Evolutionary conservation across 2,329 filamentous ascomycete species (phyloP).

Genomic region (Calonectria pseudoturangicola): DNA sequence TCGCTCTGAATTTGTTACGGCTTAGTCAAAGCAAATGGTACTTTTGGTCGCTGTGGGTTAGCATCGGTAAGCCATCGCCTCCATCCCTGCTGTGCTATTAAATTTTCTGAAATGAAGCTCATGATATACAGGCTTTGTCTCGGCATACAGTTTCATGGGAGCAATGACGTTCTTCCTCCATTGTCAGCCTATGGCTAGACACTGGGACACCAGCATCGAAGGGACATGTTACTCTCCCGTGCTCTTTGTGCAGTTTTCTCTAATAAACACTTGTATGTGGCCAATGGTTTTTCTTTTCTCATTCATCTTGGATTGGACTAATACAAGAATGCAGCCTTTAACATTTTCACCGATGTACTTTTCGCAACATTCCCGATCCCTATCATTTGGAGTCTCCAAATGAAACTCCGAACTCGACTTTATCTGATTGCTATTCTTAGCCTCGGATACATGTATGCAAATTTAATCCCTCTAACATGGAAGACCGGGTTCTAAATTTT

Average conservation of each 20-base stretch:
- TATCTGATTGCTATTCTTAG: conserved; percentile 64
- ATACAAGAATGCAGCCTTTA: conserved; percentile 53
- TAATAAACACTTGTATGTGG: conserved; percentile 39
- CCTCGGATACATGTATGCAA: conserved; percentile 63
- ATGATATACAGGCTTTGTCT: conserved; percentile 34
- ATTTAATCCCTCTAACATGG: background rate
- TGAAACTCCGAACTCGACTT: conserved; percentile 60
- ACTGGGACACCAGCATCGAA: conserved; percentile 39
- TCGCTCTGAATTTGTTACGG: conserved; percentile 41
- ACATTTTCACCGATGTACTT: conserved; percentile 66
- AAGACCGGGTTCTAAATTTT: background rate
- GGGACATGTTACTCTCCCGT: conserved; percentile 35
- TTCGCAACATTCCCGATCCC: conserved; percentile 65
- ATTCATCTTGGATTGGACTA: background rate
- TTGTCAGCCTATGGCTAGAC: conserved; percentile 39
- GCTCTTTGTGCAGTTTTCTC: conserved; percentile 37
- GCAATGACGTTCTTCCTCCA: conserved; percentile 41
- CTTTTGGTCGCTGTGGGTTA: conserved; percentile 38
- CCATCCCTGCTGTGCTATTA: too few species aligned
- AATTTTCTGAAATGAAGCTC: background rate
- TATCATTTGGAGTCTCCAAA: conserved; percentile 64
- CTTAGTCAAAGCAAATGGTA: conserved; percentile 41
- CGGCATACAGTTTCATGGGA: conserved; percentile 43
- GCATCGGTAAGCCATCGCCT: conserved; percentile 24
- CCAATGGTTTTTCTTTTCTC: background rate